Evolutionary conservation across 2,329 filamentous ascomycete genomes (phyloP).

Genomic region (Incumbomyces lentus): DNA sequence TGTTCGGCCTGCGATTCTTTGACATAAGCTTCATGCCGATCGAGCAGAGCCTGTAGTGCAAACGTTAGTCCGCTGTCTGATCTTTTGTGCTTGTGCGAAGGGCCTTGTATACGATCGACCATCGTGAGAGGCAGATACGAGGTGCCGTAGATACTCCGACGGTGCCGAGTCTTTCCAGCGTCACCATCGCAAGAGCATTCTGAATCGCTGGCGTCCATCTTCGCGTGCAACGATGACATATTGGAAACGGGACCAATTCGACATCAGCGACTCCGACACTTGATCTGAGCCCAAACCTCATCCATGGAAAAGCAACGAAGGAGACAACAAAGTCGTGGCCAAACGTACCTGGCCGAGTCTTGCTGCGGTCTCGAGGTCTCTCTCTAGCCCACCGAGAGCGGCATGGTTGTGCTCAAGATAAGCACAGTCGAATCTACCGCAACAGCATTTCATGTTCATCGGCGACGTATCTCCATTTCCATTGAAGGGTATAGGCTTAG

Average conservation of each 20-base stretch:
- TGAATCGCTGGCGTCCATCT: background rate
- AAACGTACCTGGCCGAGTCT: slow-evolving; percentile 79
- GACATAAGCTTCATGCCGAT: slow-evolving; percentile 90
- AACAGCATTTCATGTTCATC: slow-evolving; percentile 56
- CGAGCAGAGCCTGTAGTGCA: slow-evolving; percentile 71
- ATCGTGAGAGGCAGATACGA: background rate
- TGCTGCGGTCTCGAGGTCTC: slow-evolving; percentile 76
- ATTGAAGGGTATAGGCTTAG: slow-evolving; percentile 14
- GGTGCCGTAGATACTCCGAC: slow-evolving; percentile 2
- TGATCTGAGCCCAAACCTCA: background rate
- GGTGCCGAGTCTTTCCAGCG: background rate
- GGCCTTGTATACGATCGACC: background rate
- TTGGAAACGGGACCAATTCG: background rate
- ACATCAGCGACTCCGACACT: background rate
- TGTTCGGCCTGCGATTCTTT: slow-evolving; percentile 83
- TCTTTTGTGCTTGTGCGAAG: slow-evolving; percentile 3
- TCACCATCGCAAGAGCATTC: background rate
- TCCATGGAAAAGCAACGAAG: background rate
- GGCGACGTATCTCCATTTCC: slow-evolving; percentile 2
- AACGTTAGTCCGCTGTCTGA: slow-evolving; percentile 50
- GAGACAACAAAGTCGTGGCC: background rate
- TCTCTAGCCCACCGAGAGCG: slow-evolving; percentile 70
- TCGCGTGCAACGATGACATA: background rate
- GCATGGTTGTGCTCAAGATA: slow-evolving; percentile 71
- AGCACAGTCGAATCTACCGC: slow-evolving; percentile 67